Base-by-base conservation (phyloP, 163 green algal species). In the Chlamydomonas reinhardtii region DNA sequence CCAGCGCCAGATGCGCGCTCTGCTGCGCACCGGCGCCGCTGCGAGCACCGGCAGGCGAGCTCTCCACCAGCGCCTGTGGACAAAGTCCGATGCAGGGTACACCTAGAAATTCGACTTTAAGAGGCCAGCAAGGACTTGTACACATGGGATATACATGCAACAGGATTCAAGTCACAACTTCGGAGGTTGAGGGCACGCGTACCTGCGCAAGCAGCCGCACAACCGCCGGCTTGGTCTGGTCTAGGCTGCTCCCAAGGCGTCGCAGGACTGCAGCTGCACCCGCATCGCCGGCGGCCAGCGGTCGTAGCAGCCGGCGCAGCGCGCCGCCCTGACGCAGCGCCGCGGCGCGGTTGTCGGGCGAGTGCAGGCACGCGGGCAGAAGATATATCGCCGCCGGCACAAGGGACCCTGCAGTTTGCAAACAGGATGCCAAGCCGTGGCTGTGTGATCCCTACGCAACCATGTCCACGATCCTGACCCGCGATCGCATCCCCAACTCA, bases 321-420 rank as follows among this genome's bases (percentile, higher is more conserved):
- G 27, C 70, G 3, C 34, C 52, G 25, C 34, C n/a, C 37, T 87
- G 70, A 29, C 56, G 70, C 48, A 87, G 71, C 25, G 66, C 34
- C 29, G 70, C 54, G 15, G 69, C 27, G 9, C 80, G 54, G 31
- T 35, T 68, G 34, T 86, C 69, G 19, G 69, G 31, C 31, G 24
- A 77, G 69, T 74, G 61, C 20, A 79, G n/a, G 69, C 79, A 78
- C 22, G 31, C 22, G 15, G 68, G 69, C 69, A 86, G 79, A 69
- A 86, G 77, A 32, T 69, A 4, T 31, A 64, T 32, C 22, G 61
- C 14, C 0, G 39, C 76, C 11, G 76, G 76, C 37, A 34, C 59
- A 4, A n/a, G 24, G 0, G 61, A 56, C 48, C 48, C 48, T 56
- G 48, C 48, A 14, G 11, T 2, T 19, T 8, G 8, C 39, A 48